Evolutionary conservation across 2,329 filamentous ascomycete species (phyloP), one percentile per base, ranked within the genome.

Genomic region (Fusarium albidum): DNA sequence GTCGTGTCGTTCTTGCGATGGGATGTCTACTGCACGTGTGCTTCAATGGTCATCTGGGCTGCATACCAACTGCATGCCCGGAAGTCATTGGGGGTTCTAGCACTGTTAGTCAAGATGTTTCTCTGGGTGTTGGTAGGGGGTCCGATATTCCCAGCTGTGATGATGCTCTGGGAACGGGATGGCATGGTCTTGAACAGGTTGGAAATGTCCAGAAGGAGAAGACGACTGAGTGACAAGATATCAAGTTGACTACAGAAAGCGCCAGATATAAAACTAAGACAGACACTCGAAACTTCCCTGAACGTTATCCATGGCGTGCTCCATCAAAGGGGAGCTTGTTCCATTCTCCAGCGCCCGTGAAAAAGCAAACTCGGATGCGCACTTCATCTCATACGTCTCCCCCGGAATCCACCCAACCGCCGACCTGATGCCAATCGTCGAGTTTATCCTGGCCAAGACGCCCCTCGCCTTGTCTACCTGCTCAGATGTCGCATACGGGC

Each of bases 341-440:
- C 35, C 18, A 13, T 17, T 17, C 14, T 25, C 35, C 18, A 25
- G 18, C 9, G 10, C 18, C 8, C 18, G 3, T 13, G 18, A 15
- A 13, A 31, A 33, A 52, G 43, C 15, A 37, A 47, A 4, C 12
- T 27, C 21, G 35, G 43, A n/a, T 40, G 21, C 5, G 38, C 17
- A 8, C 26, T 29, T 38, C 44, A 53, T 18, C 9, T 38, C 28
- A 21, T 9, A 5, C 12, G 14, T 27, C 14, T 38, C 27, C 7
- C 43, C 46, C 2, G 28, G n/a, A 2, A 34, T 3, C 38, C 43
- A 61, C 6, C 56, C 62, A 8, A 63, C 53, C 5, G 69, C 70
- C 5, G 67, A 65, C 21, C 68, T 61, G 3, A 73, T 66, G 3
- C 70, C 70, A 11, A 73, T 69, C 2, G 53, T 54, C 1, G 53